A percentile compares a stretch with the other conserved stretches of the same genome.
Evolutionary conservation across 192 early-diverging fungal genomes (phyloP).

Genomic region (Coemansia sp.): DNA sequence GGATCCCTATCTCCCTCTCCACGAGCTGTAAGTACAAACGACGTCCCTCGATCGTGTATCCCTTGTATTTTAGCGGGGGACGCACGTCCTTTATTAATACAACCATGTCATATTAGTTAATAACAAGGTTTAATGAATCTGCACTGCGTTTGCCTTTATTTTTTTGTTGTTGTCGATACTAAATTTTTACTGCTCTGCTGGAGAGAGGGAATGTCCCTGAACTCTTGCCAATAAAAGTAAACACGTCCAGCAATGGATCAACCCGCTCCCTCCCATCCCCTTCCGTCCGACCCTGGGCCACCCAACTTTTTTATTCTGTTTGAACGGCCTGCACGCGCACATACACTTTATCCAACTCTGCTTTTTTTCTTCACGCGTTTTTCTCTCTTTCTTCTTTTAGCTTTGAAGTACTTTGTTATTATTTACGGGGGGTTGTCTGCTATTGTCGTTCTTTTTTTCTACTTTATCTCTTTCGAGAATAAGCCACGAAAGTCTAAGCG

Average conservation of each 20-base stretch:
- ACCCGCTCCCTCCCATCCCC: constrained; percentile 3
- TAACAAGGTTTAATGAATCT: background rate
- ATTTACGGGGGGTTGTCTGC: constrained; percentile 4
- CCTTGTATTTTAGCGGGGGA: constrained; percentile 7
- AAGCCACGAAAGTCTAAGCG: constrained; percentile 19
- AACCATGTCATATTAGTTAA: background rate
- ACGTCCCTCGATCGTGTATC: constrained; percentile 9
- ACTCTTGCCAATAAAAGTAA: constrained; percentile 7
- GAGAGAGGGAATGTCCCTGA: constrained; percentile 4
- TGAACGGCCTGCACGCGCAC: background rate
- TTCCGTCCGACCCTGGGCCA: constrained; percentile 6
- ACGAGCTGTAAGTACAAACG: background rate
- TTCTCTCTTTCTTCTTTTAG: background rate
- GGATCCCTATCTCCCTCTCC: background rate
- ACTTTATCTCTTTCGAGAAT: background rate
- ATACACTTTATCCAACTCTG: constrained; percentile 5
- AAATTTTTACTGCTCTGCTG: background rate
- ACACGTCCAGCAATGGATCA: background rate
- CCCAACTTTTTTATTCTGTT: background rate
- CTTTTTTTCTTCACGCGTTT: background rate
- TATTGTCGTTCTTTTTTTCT: constrained; percentile 2
- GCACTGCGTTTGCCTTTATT: background rate
- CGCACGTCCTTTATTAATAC: background rate
- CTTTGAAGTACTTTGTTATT: background rate
- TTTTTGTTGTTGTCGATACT: background rate